A percentile compares a stretch with the other conserved stretches of the same genome.
Conservation (phyloP, 768 basidiomycete genomes). For the Rhizopogon salebrosus region DNA sequence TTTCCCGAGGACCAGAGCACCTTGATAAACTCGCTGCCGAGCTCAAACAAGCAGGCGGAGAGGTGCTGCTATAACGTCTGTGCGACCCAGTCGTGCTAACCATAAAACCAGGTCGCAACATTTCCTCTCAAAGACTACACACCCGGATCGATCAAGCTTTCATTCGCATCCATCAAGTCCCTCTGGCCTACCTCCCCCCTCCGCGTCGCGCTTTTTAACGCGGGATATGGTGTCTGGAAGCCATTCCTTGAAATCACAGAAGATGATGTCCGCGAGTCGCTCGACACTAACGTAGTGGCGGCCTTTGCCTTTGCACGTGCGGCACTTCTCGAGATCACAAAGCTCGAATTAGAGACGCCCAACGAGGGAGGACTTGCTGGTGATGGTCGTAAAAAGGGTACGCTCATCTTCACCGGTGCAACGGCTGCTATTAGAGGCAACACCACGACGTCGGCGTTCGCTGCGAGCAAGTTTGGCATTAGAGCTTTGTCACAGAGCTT, state of each 20-base stretch:
- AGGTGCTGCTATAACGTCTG: constrained; percentile 29
- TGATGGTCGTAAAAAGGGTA: constrained; percentile 51
- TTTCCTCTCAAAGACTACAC: constrained; percentile 53
- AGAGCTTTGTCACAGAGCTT: constrained; percentile 66
- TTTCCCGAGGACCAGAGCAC: constrained; percentile 51
- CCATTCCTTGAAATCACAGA: constrained; percentile 61
- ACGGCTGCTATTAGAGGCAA: constrained; percentile 66
- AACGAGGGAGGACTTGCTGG: constrained; percentile 32
- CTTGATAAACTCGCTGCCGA: constrained; percentile 50
- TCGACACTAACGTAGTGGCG: constrained; percentile 50
- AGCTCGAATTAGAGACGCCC: constrained; percentile 39
- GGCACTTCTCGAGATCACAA: constrained; percentile 54
- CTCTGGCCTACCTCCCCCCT: constrained; percentile 46
- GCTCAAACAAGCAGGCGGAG: constrained; percentile 53
- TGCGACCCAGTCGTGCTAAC: not conserved
- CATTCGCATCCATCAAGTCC: constrained; percentile 41
- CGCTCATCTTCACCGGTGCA: constrained; percentile 69
- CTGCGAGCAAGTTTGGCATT: constrained; percentile 59
- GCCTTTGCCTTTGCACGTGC: constrained; percentile 63
- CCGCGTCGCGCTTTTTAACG: constrained; percentile 63
- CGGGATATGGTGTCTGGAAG: constrained; percentile 53
- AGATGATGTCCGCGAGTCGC: constrained; percentile 45
- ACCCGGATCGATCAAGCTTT: constrained; percentile 43
- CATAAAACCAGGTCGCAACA: constrained; percentile 40
- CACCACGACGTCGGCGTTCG: constrained; percentile 51